Evolutionary conservation across 768 basidiomycete genomes (phyloP).

Genomic region (Leccinum arenicola): DNA sequence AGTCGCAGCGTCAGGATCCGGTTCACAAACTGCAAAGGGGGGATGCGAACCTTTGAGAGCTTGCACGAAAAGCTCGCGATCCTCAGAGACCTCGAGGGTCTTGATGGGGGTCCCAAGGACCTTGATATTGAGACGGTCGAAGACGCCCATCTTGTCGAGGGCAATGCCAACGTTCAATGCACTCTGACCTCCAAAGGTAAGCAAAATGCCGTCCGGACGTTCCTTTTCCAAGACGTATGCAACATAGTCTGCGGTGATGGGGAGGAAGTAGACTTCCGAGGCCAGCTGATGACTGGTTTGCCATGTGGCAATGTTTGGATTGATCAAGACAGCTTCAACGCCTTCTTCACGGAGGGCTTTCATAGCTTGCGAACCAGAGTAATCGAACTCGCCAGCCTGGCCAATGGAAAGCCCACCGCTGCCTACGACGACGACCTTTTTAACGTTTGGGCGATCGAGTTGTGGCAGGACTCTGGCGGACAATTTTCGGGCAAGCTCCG

Average conservation of each 20-base stretch:
- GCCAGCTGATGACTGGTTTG: conserved; percentile 98
- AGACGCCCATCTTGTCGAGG: conserved; percentile 93
- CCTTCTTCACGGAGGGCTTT: conserved; percentile 97
- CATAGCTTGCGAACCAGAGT: conserved; percentile 97
- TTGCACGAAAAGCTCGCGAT: conserved; percentile 92
- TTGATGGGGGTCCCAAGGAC: conserved; percentile 94
- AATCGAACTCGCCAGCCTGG: conserved; percentile 99
- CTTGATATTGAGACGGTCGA: conserved; percentile 88
- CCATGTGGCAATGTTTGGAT: conserved; percentile 99
- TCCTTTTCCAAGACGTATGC: conserved; percentile 99
- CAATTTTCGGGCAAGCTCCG: conserved; percentile 89
- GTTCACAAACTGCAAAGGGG: neutral
- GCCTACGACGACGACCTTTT: conserved; percentile 94
- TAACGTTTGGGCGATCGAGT: conserved; percentile 85
- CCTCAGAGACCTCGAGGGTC: conserved; percentile 95
- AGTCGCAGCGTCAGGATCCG: conserved; percentile 6
- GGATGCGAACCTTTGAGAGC: conserved; percentile 80
- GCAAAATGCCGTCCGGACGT: conserved; percentile 92
- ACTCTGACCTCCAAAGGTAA: conserved; percentile 98
- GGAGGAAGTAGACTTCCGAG: conserved; percentile 95
- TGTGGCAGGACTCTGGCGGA: conserved; percentile 94
- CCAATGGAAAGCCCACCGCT: conserved; percentile 96
- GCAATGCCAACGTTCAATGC: conserved; percentile 97
- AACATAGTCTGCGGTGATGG: conserved; percentile 95
- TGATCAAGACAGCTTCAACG: conserved; percentile 91